Evolutionary conservation across 2,329 filamentous ascomycete species (phyloP), one percentile per base, ranked within the genome.

Genomic region (Fusarium sterilihyphosum): DNA sequence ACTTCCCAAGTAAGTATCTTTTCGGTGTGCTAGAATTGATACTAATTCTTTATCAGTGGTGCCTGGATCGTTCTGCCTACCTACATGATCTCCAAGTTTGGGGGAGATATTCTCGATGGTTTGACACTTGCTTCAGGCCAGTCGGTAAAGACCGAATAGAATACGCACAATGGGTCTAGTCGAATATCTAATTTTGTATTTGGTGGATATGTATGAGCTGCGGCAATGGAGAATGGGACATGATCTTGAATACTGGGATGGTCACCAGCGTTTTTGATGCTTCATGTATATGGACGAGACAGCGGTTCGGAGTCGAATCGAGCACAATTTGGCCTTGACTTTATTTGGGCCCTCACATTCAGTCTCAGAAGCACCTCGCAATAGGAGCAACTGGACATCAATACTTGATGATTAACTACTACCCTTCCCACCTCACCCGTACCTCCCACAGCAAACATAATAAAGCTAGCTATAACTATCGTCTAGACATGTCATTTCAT

Each of bases 21-120:
- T 12, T 1, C 6, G 3, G 6, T 11, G 5, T 29, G 5, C 16
- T 11, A 17, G 18, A 17, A 1, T 10, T 4, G 5, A 29, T 46
- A 11, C 53, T 67, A 56, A 70, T 24, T 12, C 31, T 13, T 24
- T 6, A 1, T 7, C 64, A 91, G 89, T 71, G 88, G 88, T 70
- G 81, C 85, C 1, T 91, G 89, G 89, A 83, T 91, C 53, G 75
- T 90, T 56, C 83, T 86, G 40, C 85, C 89, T 0, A 77, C 85
- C 8, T 87, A 88, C 80, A 87, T 91, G 83, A 83, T 88, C 61
- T 86, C 83, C 75, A 80, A 79, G 9, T 78, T 89, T 49, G 88
- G 88, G 33, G 72, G 78, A 56, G 86, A 89, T 63, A 85, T 90
- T 61, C 63, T 90, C 59, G 78, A 85, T 22, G 86, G 83, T 1